phyloP scores from a whole-genome alignment of 805 yeast species.

The Candida schatavii region DNA sequence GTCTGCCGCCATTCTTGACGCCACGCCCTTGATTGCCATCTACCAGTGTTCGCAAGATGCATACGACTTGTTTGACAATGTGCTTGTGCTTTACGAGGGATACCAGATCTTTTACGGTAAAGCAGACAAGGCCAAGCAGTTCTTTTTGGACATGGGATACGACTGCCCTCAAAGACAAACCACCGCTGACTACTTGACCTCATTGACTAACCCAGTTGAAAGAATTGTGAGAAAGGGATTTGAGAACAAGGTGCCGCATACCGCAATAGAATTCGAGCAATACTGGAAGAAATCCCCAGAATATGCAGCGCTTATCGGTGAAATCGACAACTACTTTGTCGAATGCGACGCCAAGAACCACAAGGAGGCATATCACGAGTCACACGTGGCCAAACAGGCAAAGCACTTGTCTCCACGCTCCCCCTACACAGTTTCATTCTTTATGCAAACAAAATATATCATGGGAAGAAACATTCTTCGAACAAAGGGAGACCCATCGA shows the following conservation, averaged over 20 bases:
- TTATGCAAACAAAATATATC: conserved; percentile 51
- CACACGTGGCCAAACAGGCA: conserved; percentile 38
- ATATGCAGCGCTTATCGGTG: conserved; percentile 35
- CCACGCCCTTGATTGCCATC: conserved; percentile 61
- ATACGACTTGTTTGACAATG: conserved; percentile 48
- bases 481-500: conserved; percentile 55
- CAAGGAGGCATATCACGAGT: conserved; percentile 18
- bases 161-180: conserved; percentile 62
- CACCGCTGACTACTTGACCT: conserved; percentile 64
- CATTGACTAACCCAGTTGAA: conserved; percentile 65
- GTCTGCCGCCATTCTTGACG: conserved; percentile 48
- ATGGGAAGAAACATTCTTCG: conserved; percentile 53
- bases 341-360: conserved; percentile 20
- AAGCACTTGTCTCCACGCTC: conserved; percentile 32
- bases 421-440: conserved; percentile 42
- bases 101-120: conserved; percentile 48
- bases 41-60: conserved; percentile 51
- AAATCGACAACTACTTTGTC: conserved; percentile 41
- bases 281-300: conserved; percentile 60
- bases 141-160: conserved; percentile 60
- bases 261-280: conserved; percentile 57
- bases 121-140: conserved; percentile 42
- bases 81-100: conserved; percentile 44
- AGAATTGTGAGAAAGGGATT: conserved; percentile 49
- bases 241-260: conserved; percentile 50